Base-by-base conservation (phyloP, 179 eudicot genomes). In the Silene noctiflora region DNA sequence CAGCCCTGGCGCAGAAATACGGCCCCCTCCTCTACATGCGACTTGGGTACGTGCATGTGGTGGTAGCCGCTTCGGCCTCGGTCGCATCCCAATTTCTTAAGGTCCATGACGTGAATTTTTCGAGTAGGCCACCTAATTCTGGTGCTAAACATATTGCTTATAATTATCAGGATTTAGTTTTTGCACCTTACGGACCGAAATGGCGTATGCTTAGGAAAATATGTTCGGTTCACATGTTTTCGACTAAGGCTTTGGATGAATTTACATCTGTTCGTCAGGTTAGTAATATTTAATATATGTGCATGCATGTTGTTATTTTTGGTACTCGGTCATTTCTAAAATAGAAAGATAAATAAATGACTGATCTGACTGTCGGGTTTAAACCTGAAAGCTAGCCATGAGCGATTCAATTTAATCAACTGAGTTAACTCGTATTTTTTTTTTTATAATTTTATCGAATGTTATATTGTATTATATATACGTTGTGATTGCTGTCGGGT, bases 141-240 rank as follows among this genome's bases (percentile, higher is more conserved):
- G 98, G 98, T 0, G 97, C 98, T 2, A 92, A 92, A 74, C 84
- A 92, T 46, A 87, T 94, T 1, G 97, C 98, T 0, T 94, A 94
- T 67, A 90, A 94, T 55, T 94, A 92, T 60, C 96, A 90, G 71
- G 97, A 92, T 80, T 74, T 94, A 68, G 98, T 94, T 20, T 92
- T 92, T 74, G 97, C 96, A 42, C 94, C 96, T 0, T 94, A 94
- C 29, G 97, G 98, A 1, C 89, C 94, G 0, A 77, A 89, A 75
- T 94, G 98, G 98, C 83, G 97, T 0, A 71, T 92, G 89, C 86
- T 94, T 2, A 72, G 98, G 83, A 94, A 94, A 80, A 90, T 94
- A 8, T 92, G 89, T 53, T 61, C 91, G 1, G 80, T 90, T n/a
- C 97, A 94, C 61, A 77, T 94, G 44, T 94, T 94, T 77, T 92